Conservation (phyloP, 371 early-diverging fungal species). For the Batkoa obscura region DNA sequence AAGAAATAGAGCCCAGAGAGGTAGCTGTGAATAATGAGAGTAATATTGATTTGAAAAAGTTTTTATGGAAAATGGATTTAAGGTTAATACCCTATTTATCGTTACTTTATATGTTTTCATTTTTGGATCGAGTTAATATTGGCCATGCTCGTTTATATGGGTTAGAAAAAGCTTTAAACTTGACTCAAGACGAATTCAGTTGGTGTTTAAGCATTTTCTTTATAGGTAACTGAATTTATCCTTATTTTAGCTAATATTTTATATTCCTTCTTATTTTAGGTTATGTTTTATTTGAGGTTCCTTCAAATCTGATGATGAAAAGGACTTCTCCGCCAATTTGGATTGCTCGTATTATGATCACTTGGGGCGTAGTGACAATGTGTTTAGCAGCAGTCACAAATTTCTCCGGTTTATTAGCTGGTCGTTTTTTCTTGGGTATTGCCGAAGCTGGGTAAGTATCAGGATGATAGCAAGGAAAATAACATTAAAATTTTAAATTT, state of each 20-base stretch:
- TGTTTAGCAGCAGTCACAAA: constrained; percentile 27
- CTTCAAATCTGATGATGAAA: constrained; percentile 7
- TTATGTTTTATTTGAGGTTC: constrained; percentile 37
- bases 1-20: too few species aligned
- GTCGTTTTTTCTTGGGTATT: constrained; percentile 39
- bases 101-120: constrained; percentile 45
- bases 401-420: constrained; percentile 23
- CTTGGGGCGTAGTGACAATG: constrained; percentile 41
- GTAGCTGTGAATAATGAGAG: too few species aligned
- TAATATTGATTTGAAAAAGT: constrained; percentile 4
- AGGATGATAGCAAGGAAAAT: not conserved
- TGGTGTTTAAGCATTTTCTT: constrained; percentile 46
- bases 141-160: constrained; percentile 15
- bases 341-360: constrained; percentile 20
- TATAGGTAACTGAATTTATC: constrained; percentile 13
- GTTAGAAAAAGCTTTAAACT: constrained; percentile 23
- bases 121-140: constrained; percentile 60
- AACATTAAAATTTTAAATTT: not conserved
- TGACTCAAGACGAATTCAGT: constrained; percentile 26
- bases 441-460: constrained; percentile 5
- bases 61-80: constrained; percentile 42
- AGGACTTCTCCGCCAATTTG: constrained; percentile 4
- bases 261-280: constrained; percentile 8
- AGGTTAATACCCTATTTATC: constrained; percentile 46
- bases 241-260: too few species aligned